These are phyloP conservation scores for Davidsoniella eucalypti DNA, from an alignment of 2,329 filamentous ascomycete species.

Conservation along the genomic window DNA sequence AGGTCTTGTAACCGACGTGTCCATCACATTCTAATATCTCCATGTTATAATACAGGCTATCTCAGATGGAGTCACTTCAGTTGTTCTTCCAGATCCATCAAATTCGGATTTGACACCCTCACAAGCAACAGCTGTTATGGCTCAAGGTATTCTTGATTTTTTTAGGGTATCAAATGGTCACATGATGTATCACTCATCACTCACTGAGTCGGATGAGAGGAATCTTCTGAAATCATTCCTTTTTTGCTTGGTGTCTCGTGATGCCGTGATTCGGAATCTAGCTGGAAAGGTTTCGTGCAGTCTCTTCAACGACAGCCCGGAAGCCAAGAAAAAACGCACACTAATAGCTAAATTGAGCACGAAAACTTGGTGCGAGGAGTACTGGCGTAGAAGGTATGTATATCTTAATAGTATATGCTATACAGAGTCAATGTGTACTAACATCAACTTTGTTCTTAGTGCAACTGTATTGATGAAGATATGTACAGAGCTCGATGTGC, in stretches of 20 bases:
- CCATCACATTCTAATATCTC: neutral
- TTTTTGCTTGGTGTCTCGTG: slow-evolving; percentile 35
- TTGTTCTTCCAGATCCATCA: slow-evolving; percentile 4
- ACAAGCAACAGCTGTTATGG: slow-evolving; percentile 25
- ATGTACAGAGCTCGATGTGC: slow-evolving; percentile 9
- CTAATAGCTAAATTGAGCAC: slow-evolving; percentile 23
- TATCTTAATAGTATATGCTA: neutral
- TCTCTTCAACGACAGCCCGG: slow-evolving; percentile 26
- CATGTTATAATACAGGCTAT: slow-evolving; percentile 12
- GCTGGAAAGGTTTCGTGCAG: slow-evolving; percentile 31
- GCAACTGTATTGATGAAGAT: slow-evolving; percentile 8
- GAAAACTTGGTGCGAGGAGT: slow-evolving; percentile 24
- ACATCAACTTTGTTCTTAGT: slow-evolving; percentile 1
- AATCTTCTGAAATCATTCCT: slow-evolving; percentile 25
- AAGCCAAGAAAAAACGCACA: slow-evolving; percentile 22
- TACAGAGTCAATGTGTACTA: neutral
- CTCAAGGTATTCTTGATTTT: slow-evolving; percentile 39
- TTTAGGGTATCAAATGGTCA: slow-evolving; percentile 29
- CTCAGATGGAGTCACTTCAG: slow-evolving; percentile 5
- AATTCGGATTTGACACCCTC: slow-evolving; percentile 3
- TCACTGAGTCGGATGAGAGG: slow-evolving; percentile 4
- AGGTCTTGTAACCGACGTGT: neutral
- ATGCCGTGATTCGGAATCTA: slow-evolving; percentile 31
- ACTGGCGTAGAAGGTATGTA: slow-evolving; percentile 37
- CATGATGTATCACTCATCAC: slow-evolving; percentile 16